Evolutionary conservation across 2,329 filamentous ascomycete species (phyloP), one percentile per base, ranked within the genome.

Genomic region (Bisporella sp.): DNA sequence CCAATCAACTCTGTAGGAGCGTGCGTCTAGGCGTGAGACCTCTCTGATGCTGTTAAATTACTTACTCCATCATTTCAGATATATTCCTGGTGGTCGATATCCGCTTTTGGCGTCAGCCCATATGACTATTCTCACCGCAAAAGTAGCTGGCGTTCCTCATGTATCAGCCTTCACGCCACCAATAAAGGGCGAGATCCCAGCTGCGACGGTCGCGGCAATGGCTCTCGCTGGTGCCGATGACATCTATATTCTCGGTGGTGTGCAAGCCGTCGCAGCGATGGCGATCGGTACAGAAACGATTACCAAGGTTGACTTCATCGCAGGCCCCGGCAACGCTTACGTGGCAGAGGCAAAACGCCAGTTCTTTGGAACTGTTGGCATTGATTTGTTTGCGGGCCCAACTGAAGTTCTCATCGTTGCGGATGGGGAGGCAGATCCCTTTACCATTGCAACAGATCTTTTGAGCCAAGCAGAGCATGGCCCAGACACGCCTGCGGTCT

Each of bases 121-220:
- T 58, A 78, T 78, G 76, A 78, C 75, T 2, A 76, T 78, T 44
- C 59, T 77, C 4, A 78, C 75, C 0, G 75, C 75, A 28, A 78
- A 78, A 56, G 72, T 73, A 4, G 75, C 76, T 5, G 76, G 76
- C 2, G 74, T 78, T 1, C 64, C 64, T n/a, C 63, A 72, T 46
- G 74, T 78, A 4, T 67, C 75, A 5, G 74, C 64, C 9, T 77
- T 72, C 59, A 79, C 76, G 5, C 76, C 75, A 4, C 76, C 75
- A 0, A 76, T 76, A 48, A 58, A 59, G 1, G 76, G 75, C 3
- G 47, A 72, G 46, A 66, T 79, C 28, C 75, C 76, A 0, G 58
- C 66, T 41, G 69, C 72, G 0, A 78, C 75, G 0, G 66, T 79
- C 4, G 73, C 75, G 0, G 76, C 76, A 0, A 73, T 74, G 65